A percentile compares a stretch with the other conserved stretches of the same genome.
Conservation (phyloP, 2,329 filamentous ascomycete genomes). For the Xylaria sp. region DNA sequence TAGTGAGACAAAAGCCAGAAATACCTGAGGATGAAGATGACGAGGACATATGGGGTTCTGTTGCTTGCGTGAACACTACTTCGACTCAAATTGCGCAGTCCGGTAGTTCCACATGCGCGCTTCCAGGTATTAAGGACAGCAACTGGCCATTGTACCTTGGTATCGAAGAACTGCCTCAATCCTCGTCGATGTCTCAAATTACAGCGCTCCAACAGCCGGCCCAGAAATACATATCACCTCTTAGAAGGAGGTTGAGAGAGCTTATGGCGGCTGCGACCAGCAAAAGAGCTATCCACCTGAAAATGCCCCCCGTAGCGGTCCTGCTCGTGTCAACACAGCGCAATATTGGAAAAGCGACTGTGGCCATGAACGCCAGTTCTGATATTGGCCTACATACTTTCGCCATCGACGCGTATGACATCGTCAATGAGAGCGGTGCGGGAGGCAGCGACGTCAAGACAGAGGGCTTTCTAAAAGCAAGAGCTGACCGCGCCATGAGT, state of each 20-base stretch:
- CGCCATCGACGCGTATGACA: slow-evolving; percentile 89
- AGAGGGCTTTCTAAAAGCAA: slow-evolving; percentile 86
- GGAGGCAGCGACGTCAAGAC: slow-evolving; percentile 94
- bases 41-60: slow-evolving; percentile 83
- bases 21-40: slow-evolving; percentile 66
- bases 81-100: slow-evolving; percentile 92
- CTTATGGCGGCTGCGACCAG: slow-evolving; percentile 90
- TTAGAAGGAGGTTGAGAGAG: slow-evolving; percentile 80
- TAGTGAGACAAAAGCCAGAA: slow-evolving; percentile 66
- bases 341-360: slow-evolving; percentile 89
- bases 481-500: slow-evolving; percentile 87
- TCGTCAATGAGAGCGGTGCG: slow-evolving; percentile 88
- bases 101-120: slow-evolving; percentile 82
- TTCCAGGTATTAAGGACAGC: slow-evolving; percentile 80
- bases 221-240: slow-evolving; percentile 64
- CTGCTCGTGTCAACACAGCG: slow-evolving; percentile 91
- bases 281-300: slow-evolving; percentile 83
- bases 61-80: slow-evolving; percentile 85
- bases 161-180: slow-evolving; percentile 72
- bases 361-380: slow-evolving; percentile 80
- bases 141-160: slow-evolving; percentile 93
- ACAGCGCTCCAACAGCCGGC: slow-evolving; percentile 59
- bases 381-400: slow-evolving; percentile 94
- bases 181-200: slow-evolving; percentile 53
- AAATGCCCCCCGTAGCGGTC: slow-evolving; percentile 88